Base-by-base conservation (phyloP, 805 yeast species). In the Cyberlindnera veronae region DNA sequence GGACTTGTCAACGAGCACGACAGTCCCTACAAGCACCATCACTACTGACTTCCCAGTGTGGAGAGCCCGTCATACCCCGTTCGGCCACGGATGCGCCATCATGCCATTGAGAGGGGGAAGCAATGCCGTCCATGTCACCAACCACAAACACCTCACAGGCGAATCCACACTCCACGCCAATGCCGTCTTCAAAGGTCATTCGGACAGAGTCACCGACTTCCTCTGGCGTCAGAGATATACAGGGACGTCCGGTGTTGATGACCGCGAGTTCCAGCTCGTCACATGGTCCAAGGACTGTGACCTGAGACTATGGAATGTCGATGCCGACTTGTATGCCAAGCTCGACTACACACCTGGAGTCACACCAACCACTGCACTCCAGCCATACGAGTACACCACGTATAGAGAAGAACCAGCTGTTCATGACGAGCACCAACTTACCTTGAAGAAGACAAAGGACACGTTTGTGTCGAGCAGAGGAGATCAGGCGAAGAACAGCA, bases 271-370 rank as follows among this genome's bases (percentile, higher is more conserved):
- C 56, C 98, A 93, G 60, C 61, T 93, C 36, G 91, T 93, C 1
- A 87, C 98, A 0, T 91, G 98, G 97, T 82, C 95, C 1, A 80
- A 85, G 37, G 98, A 93, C 57, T 77, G 81, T 50, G 95, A 87
- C 56, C 66, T 93, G 43, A 70, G 90, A 45, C 63, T 90, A 34
- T 91, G 97, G 97, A 84, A 88, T 0, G 61, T 79, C 14, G 57
- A 68, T 13, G 75, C 75, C 3, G 67, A 66, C 6, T 58, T 74
- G 14, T 72, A 80, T 48, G 69, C 66, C 7, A 67, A 67, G 28
- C 69, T 78, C 34, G 60, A 63, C 38, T 77, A 67, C 53, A 60
- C 60, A 4, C 61, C 70, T 42, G 64, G 65, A 8, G 55, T 51
- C 13, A 27, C 11, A 8, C 61, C 66, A 6, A 48, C 73, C 28